phyloP scores from a whole-genome alignment of 495 filamentous ascomycete species.

The Diplogelasinospora grovesii region DNA sequence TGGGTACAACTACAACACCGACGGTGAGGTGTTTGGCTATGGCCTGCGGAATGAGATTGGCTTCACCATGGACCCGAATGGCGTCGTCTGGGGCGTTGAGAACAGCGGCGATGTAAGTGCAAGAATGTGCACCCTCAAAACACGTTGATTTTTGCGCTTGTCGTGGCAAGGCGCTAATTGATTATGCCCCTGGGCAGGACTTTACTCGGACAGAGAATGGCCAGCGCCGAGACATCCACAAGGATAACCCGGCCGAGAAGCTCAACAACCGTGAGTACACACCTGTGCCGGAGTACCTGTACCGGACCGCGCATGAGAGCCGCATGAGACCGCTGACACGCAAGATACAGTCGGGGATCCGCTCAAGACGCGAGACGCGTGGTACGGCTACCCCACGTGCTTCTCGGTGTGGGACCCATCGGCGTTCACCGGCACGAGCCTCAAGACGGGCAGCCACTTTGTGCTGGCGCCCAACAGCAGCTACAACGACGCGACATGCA shows the following conservation, averaged over 20 bases:
- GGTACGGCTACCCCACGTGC: conserved; percentile 67
- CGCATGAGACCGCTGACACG: background rate
- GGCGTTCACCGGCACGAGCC: conserved; percentile 30
- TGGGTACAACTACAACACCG: conserved; percentile 43
- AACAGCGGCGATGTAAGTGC: conserved; percentile 60
- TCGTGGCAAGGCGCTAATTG: too few species aligned
- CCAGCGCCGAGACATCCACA: conserved; percentile 50
- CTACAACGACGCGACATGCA: conserved; percentile 46
- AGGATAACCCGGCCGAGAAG: conserved; percentile 65
- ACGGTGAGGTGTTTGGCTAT: conserved; percentile 55
- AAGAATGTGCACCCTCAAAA: conserved; percentile 5
- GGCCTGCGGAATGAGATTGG: conserved; percentile 64
- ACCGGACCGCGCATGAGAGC: too few species aligned
- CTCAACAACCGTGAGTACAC: conserved; percentile 55
- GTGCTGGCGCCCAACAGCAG: conserved; percentile 37
- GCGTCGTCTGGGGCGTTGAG: conserved; percentile 61
- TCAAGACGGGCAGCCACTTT: conserved; percentile 49
- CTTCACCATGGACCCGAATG: conserved; percentile 52
- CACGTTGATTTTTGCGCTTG: too few species aligned
- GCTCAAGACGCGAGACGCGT: conserved; percentile 27
- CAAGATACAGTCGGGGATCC: conserved; percentile 32
- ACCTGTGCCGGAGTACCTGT: too few species aligned
- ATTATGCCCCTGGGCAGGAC: conserved; percentile 18
- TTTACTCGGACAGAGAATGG: conserved; percentile 31
- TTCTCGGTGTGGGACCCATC: conserved; percentile 54